Percentiles rank a stretch among this genome's conserved stretches.
phyloP scores from a whole-genome alignment of 345 rosid genomes.

The Capsella bursapastoris region DNA sequence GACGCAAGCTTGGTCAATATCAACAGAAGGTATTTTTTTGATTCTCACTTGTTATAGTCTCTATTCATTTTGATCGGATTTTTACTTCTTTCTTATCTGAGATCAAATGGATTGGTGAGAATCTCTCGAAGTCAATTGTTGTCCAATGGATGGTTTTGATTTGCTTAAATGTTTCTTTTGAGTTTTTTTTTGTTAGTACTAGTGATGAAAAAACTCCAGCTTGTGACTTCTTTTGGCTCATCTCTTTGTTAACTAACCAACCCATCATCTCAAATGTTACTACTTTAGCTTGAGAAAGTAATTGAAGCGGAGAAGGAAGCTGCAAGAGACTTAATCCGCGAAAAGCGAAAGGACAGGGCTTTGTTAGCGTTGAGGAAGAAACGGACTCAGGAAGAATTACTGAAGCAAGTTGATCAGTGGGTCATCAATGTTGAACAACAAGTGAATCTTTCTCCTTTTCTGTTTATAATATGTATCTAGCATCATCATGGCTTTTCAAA shows the following conservation, averaged over 20 bases:
- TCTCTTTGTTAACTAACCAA: neutral
- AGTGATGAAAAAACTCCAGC: neutral
- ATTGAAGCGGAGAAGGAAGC: conserved; percentile 95
- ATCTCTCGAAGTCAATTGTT: neutral
- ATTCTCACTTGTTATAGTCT: conserved; percentile 6
- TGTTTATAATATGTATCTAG: neutral
- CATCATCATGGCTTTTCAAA: conserved; percentile 2
- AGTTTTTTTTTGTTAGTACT: neutral
- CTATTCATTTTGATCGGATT: conserved; percentile 2
- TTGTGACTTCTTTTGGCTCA: conserved; percentile 17
- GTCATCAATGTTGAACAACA: conserved; percentile 96
- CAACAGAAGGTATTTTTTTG: conserved; percentile 75
- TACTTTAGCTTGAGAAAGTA: conserved; percentile 70
- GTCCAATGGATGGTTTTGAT: neutral
- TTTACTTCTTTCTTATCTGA: neutral
- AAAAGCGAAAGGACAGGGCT: conserved; percentile 85
- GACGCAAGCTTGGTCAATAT: conserved; percentile 90
- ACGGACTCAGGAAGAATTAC: conserved; percentile 84
- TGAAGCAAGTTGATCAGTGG: conserved; percentile 95
- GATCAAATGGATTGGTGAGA: neutral
- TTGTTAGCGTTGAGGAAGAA: conserved; percentile 95
- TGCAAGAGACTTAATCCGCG: conserved; percentile 78
- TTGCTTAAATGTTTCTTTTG: neutral
- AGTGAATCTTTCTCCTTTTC: conserved; percentile 46
- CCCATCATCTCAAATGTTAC: neutral